A percentile compares a stretch with the other conserved stretches of the same genome.
These are phyloP conservation scores for Setomelanomma holmii DNA, from an alignment of 2,329 filamentous ascomycete genomes.

Conservation along the genomic window DNA sequence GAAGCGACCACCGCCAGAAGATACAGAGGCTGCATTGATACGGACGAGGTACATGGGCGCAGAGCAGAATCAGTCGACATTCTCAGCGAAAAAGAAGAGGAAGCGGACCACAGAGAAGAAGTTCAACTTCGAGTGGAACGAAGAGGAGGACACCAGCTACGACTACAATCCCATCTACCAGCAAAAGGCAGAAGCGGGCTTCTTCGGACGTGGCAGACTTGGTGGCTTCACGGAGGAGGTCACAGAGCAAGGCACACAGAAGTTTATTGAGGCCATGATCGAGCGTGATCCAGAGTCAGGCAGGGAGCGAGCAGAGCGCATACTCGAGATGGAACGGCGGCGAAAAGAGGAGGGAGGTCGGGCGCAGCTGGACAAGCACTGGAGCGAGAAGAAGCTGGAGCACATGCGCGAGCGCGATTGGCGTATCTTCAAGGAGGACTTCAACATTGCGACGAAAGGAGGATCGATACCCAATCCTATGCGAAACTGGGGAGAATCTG, in stretches of 20 bases:
- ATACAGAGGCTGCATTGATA: slow-evolving; percentile 75
- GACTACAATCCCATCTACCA: slow-evolving; percentile 85
- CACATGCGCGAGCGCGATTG: slow-evolving; percentile 98
- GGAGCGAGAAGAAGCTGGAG: slow-evolving; percentile 89
- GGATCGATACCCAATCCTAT: slow-evolving; percentile 93
- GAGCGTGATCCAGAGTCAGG: slow-evolving; percentile 79
- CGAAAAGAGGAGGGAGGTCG: slow-evolving; percentile 74
- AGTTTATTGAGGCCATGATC: slow-evolving; percentile 73
- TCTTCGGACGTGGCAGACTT: slow-evolving; percentile 72
- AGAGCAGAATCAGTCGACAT: slow-evolving; percentile 83
- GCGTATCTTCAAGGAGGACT: slow-evolving; percentile 99
- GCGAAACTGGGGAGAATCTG: slow-evolving; percentile 90
- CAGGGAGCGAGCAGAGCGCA: slow-evolving; percentile 74
- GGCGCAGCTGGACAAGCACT: slow-evolving; percentile 86
- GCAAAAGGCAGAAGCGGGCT: slow-evolving; percentile 68
- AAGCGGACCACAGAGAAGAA: slow-evolving; percentile 93
- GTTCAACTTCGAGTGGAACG: slow-evolving; percentile 99
- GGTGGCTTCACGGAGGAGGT: slow-evolving; percentile 70
- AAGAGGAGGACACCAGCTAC: slow-evolving; percentile 87
- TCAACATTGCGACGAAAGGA: slow-evolving; percentile 94
- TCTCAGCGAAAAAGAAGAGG: slow-evolving; percentile 95
- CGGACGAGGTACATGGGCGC: slow-evolving; percentile 89
- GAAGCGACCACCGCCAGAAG: slow-evolving; percentile 54
- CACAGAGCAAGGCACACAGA: slow-evolving; percentile 58
- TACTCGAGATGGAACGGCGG: slow-evolving; percentile 84